phyloP scores from a whole-genome alignment of 2,329 filamentous ascomycete genomes.

The Fusarium sp. region DNA sequence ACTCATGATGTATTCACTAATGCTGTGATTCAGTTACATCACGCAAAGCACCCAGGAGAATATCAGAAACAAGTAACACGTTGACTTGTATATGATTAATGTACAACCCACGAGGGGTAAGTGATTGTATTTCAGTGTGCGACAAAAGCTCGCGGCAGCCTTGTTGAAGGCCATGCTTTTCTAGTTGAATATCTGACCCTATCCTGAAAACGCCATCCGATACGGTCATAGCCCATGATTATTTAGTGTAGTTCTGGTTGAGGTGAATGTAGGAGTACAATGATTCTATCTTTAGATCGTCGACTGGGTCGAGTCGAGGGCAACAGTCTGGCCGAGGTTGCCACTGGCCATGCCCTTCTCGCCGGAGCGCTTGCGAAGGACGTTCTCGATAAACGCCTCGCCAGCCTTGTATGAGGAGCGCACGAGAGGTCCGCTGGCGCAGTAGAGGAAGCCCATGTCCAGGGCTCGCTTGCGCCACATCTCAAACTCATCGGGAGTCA shows the following conservation, averaged over 20 bases:
- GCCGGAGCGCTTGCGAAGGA: conserved; percentile 82
- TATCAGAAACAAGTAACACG: neutral
- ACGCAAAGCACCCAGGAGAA: conserved; percentile 1
- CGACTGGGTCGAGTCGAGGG: conserved; percentile 51
- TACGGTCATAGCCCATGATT: conserved; percentile 46
- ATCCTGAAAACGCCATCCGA: conserved; percentile 46
- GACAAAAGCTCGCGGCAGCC: conserved; percentile 29
- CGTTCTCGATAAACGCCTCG: conserved; percentile 98
- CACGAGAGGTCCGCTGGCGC: conserved; percentile 91
- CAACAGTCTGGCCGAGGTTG: conserved; percentile 56
- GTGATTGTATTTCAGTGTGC: conserved; percentile 32
- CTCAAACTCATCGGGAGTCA: conserved; percentile 92
- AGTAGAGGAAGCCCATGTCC: conserved; percentile 97
- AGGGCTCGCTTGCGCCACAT: conserved; percentile 90
- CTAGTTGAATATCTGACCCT: conserved; percentile 47
- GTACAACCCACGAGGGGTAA: conserved; percentile 19
- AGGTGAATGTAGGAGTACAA: conserved; percentile 17
- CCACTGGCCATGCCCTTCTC: conserved; percentile 54
- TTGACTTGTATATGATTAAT: conserved; percentile 11
- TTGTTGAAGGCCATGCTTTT: conserved; percentile 50
- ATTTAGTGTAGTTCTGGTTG: conserved; percentile 36
- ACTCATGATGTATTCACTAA: conserved; percentile 2
- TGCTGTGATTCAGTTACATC: conserved; percentile 22
- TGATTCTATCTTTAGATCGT: conserved; percentile 32
- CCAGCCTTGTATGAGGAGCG: conserved; percentile 97